Percentiles rank a stretch among this genome's conserved stretches.
Conservation (phyloP, 83 land plant species). For the Picea mariana region DNA sequence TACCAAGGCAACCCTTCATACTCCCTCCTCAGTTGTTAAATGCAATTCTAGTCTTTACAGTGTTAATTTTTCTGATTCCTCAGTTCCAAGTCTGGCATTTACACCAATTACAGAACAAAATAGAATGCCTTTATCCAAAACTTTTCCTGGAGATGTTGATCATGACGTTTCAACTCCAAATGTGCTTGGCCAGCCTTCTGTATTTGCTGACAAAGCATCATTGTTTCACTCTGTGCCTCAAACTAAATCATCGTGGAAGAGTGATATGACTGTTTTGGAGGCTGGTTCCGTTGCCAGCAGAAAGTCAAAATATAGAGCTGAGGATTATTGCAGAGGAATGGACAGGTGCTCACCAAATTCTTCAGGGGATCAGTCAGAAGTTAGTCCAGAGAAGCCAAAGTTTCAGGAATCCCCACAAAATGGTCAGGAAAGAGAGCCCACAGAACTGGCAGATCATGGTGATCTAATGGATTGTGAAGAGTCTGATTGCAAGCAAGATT, state of each 20-base stretch:
- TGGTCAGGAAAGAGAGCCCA: neutral
- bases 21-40: neutral
- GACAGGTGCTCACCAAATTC: neutral
- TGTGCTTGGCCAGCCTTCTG: neutral
- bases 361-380: neutral
- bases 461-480: constrained; percentile 6
- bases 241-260: neutral
- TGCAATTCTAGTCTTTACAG: neutral
- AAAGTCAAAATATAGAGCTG: neutral
- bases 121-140: neutral
- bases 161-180: neutral
- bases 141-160: neutral
- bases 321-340: neutral
- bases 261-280: neutral
- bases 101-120: constrained; percentile 1
- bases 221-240: neutral
- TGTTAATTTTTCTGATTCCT: neutral
- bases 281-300: constrained; percentile 6
- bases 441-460: neutral
- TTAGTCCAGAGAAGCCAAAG: neutral
- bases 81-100: neutral
- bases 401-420: neutral
- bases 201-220: neutral
- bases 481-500: neutral
- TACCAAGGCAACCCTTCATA: neutral